Conservation (phyloP, 208 protist genomes). For the Borovskyia barvae region DNA sequence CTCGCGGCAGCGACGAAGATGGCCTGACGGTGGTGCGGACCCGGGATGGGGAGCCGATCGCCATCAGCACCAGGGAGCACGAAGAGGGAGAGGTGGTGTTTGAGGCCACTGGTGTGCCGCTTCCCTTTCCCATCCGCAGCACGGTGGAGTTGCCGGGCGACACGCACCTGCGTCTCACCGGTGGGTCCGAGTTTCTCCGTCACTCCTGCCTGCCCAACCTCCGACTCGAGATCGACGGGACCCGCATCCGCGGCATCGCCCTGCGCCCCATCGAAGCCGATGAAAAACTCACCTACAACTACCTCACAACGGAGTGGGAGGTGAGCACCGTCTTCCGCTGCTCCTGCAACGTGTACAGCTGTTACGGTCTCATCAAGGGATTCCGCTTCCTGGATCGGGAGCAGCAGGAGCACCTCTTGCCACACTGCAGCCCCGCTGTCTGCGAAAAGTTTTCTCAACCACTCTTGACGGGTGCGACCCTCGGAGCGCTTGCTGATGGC, state of each 20-base stretch:
- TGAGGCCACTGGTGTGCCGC: slow-evolving; percentile 54
- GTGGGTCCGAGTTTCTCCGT: slow-evolving; percentile 72
- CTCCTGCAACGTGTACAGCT: slow-evolving; percentile 72
- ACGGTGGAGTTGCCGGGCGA: slow-evolving; percentile 77
- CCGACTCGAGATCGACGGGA: slow-evolving; percentile 63
- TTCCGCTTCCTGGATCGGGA: slow-evolving; percentile 73
- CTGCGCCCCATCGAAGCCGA: slow-evolving; percentile 68
- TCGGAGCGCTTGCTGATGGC: slow-evolving; percentile 23
- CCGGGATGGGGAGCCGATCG: slow-evolving; percentile 33
- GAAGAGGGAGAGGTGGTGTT: slow-evolving; percentile 57
- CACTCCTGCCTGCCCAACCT: slow-evolving; percentile 88
- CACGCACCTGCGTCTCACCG: slow-evolving; percentile 70
- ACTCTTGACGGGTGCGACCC: slow-evolving; percentile 30
- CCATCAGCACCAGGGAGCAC: slow-evolving; percentile 40
- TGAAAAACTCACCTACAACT: slow-evolving; percentile 84
- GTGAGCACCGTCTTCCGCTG: slow-evolving; percentile 81
- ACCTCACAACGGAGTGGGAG: slow-evolving; percentile 87
- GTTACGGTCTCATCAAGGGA: slow-evolving; percentile 80
- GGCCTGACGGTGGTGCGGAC: slow-evolving; percentile 47
- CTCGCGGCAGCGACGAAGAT: slow-evolving; percentile 39
- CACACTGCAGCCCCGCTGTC: slow-evolving; percentile 61
- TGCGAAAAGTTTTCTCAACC: slow-evolving; percentile 57
- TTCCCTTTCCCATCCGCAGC: slow-evolving; percentile 76
- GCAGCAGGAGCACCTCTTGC: slow-evolving; percentile 73
- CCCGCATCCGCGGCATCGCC: slow-evolving; percentile 64